A percentile compares a stretch with the other conserved stretches of the same genome.
These are phyloP conservation scores for Phytophthora cactorum DNA, from an alignment of 352 stramenopile species.

Conservation along the genomic window DNA sequence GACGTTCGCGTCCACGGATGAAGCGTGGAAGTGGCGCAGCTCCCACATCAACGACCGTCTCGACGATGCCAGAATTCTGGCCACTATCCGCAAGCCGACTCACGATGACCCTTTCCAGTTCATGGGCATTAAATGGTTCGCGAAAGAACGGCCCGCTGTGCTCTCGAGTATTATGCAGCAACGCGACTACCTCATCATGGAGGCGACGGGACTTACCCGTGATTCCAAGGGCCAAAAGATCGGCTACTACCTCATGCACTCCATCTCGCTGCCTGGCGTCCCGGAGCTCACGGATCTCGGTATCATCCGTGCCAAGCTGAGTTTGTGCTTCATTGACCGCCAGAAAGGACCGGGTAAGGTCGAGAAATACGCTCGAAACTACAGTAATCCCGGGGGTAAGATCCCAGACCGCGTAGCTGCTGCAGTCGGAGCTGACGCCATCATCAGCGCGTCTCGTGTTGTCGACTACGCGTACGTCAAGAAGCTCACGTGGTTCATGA, in stretches of 20 bases:
- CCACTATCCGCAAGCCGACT: constrained; percentile 40
- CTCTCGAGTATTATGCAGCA: constrained; percentile 41
- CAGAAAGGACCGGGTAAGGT: constrained; percentile 35
- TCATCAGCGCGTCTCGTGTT: constrained; percentile 30
- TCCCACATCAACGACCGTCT: constrained; percentile 57
- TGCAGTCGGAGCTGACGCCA: constrained; percentile 30
- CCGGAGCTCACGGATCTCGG: constrained; percentile 42
- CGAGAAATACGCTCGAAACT: constrained; percentile 48
- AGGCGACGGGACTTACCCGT: constrained; percentile 20
- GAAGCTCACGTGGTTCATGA: constrained; percentile 53
- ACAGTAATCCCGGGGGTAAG: constrained; percentile 38
- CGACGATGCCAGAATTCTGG: constrained; percentile 42
- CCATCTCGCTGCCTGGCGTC: constrained; percentile 34
- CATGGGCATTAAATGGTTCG: constrained; percentile 55
- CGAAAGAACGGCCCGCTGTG: constrained; percentile 34
- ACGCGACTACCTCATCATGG: constrained; percentile 47
- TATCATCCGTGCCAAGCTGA: constrained; percentile 47
- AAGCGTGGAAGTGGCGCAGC: constrained; percentile 47
- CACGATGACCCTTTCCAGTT: constrained; percentile 53
- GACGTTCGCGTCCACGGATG: constrained; percentile 44
- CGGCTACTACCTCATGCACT: constrained; percentile 49
- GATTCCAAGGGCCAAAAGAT: constrained; percentile 34
- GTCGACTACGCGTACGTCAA: constrained; percentile 55
- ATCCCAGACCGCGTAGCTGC: constrained; percentile 31
- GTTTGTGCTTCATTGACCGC: constrained; percentile 47